Conservation (phyloP, 495 filamentous ascomycete species). For the Neurospora sp. region DNA sequence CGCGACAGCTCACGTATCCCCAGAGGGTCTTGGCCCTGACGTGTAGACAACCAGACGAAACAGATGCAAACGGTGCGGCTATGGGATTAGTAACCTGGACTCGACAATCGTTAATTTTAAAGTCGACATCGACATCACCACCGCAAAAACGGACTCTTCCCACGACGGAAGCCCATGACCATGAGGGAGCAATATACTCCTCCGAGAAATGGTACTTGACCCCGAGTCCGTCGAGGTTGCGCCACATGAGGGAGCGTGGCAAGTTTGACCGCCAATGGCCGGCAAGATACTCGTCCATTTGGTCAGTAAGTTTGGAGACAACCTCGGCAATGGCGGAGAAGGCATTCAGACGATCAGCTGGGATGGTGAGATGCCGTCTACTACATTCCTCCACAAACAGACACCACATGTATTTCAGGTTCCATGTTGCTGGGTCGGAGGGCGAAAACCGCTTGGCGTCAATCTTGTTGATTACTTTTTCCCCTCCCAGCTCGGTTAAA, state of each 20-base stretch:
- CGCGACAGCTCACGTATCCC: not conserved
- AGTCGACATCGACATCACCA: not conserved
- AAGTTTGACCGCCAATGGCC: not conserved
- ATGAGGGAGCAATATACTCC: not conserved
- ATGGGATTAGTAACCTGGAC: not conserved
- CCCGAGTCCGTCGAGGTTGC: not conserved
- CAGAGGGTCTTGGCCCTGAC: not conserved
- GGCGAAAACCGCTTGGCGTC: not conserved
- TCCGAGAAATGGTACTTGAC: not conserved
- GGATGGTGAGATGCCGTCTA: not conserved
- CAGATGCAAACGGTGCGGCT: not conserved
- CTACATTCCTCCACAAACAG: not conserved
- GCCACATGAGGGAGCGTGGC: not conserved
- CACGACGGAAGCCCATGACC: not conserved
- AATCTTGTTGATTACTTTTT: not conserved
- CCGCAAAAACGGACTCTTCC: not conserved
- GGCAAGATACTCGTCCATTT: not conserved
- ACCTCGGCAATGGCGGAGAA: slow-evolving; percentile 7
- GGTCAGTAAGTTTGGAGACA: not conserved
- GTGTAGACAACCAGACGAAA: not conserved
- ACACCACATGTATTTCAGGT: not conserved
- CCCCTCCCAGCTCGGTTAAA: not conserved
- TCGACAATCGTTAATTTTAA: not conserved
- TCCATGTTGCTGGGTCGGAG: not conserved
- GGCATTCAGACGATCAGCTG: not conserved